Evolutionary conservation across 192 early-diverging fungal species (phyloP).

Genomic region (Cladochytrium replicatum): DNA sequence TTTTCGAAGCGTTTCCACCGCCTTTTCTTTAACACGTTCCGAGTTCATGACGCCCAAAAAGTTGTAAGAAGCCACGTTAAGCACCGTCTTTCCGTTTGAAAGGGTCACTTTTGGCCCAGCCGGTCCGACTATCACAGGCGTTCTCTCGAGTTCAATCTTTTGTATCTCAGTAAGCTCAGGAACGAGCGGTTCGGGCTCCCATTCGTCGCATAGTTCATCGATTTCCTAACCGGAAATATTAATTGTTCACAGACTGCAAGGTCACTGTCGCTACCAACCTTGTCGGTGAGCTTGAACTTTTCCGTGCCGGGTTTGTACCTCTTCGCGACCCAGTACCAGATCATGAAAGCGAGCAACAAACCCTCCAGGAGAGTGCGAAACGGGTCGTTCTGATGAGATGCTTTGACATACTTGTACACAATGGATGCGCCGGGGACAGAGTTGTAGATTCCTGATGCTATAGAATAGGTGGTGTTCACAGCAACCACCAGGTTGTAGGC

Average conservation of each 20-base stretch:
- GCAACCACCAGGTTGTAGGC: constrained; percentile 30
- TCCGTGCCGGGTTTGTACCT: constrained; percentile 66
- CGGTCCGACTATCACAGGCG: constrained; percentile 51
- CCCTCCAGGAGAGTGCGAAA: constrained; percentile 78
- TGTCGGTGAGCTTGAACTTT: constrained; percentile 64
- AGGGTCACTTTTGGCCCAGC: constrained; percentile 55
- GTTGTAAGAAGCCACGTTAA: constrained; percentile 84
- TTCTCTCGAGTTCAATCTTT: constrained; percentile 59
- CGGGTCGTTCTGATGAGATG: constrained; percentile 90
- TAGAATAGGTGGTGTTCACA: constrained; percentile 37
- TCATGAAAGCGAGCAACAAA: constrained; percentile 71
- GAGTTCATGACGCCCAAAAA: constrained; percentile 72
- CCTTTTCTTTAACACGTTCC: constrained; percentile 69
- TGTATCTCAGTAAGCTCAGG: constrained; percentile 58
- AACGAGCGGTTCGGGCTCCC: constrained; percentile 92
- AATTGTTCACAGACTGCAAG: background rate
- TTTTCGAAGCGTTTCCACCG: constrained; percentile 71
- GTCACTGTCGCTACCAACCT: constrained; percentile 32
- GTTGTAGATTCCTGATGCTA: constrained; percentile 30
- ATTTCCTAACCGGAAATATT: constrained; percentile 56
- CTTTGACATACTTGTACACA: constrained; percentile 70
- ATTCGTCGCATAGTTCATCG: constrained; percentile 87
- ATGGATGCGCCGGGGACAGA: constrained; percentile 66
- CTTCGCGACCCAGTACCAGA: constrained; percentile 79
- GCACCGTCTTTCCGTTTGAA: constrained; percentile 46